A percentile compares a stretch with the other conserved stretches of the same genome.
phyloP scores from a whole-genome alignment of 23 red algal species.

The Gracilaria vermiculophylla region DNA sequence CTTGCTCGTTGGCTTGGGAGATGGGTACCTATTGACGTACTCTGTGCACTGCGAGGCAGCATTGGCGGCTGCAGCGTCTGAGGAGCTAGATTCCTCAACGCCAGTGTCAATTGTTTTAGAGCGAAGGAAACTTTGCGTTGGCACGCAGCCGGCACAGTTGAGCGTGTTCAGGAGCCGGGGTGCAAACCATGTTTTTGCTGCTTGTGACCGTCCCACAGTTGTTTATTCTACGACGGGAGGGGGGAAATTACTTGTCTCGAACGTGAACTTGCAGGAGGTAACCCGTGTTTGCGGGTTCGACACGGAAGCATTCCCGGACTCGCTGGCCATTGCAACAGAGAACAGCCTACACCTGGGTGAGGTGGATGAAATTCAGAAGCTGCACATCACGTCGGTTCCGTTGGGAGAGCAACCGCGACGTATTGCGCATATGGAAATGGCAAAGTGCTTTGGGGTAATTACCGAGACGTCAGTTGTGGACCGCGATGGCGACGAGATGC shows the following conservation, averaged over 20 bases:
- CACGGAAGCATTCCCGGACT: slow-evolving; percentile 89
- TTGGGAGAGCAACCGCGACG: slow-evolving; percentile 89
- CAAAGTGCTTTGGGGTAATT: slow-evolving; percentile 74
- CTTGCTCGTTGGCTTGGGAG: slow-evolving; percentile 75
- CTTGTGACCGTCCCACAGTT: slow-evolving; percentile 92
- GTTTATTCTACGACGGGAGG: slow-evolving; percentile 78
- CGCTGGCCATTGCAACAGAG: slow-evolving; percentile 88
- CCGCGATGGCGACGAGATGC: slow-evolving; percentile 39
- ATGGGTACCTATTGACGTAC: slow-evolving; percentile 71
- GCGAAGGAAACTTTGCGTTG: slow-evolving; percentile 76
- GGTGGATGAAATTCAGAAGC: slow-evolving; percentile 95
- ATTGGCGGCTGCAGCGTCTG: slow-evolving; percentile 15
- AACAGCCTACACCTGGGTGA: slow-evolving; percentile 74
- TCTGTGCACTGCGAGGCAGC: slow-evolving; percentile 45
- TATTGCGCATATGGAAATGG: slow-evolving; percentile 75
- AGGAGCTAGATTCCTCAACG: slow-evolving; percentile 10
- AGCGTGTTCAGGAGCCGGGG: slow-evolving; percentile 71
- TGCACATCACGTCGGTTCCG: slow-evolving; percentile 88
- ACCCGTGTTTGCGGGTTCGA: slow-evolving; percentile 85
- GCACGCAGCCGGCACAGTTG: slow-evolving; percentile 85
- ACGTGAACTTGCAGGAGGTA: slow-evolving; percentile 93
- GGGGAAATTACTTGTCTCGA: slow-evolving; percentile 75
- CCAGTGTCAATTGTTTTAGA: slow-evolving; percentile 40
- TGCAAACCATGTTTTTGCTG: slow-evolving; percentile 85
- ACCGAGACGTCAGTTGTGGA: slow-evolving; percentile 61